phyloP scores from a whole-genome alignment of 352 stramenopile species.

The Phytopythium mirpurense region DNA sequence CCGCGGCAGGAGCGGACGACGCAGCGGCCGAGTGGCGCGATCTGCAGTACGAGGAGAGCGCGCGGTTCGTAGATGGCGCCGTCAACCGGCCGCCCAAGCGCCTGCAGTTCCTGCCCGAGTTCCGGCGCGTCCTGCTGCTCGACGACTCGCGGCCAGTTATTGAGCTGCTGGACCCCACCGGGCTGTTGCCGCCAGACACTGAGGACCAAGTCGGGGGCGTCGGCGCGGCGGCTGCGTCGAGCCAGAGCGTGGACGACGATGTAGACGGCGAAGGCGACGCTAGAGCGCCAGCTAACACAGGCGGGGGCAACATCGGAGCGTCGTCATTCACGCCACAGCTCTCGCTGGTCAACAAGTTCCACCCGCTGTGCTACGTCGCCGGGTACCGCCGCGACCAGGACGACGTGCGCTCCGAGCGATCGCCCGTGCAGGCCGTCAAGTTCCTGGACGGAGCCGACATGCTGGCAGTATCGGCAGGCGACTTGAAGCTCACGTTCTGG shows the following conservation, averaged over 20 bases:
- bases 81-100: conserved; percentile 58
- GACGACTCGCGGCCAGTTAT: conserved; percentile 64
- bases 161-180: conserved; percentile 49
- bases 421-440: conserved; percentile 68
- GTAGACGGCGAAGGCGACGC: not conserved
- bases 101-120: conserved; percentile 51
- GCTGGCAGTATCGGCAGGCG: conserved; percentile 60
- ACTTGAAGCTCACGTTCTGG: conserved; percentile 82
- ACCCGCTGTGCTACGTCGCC: conserved; percentile 59
- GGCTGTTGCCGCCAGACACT: conserved; percentile 28
- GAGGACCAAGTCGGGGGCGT: conserved; percentile 12
- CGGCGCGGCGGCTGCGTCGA: not conserved
- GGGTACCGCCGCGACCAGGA: conserved; percentile 77
- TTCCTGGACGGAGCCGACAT: conserved; percentile 56
- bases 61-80: conserved; percentile 32
- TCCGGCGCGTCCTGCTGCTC: conserved; percentile 52
- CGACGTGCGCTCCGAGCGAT: conserved; percentile 67
- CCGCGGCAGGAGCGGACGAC: conserved; percentile 13
- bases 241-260: conserved; percentile 7
- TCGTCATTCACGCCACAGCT: conserved; percentile 42
- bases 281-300: not conserved
- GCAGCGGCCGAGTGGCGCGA: conserved; percentile 43
- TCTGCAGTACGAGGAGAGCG: conserved; percentile 70
- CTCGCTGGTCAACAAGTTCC: conserved; percentile 60
- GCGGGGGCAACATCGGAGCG: conserved; percentile 2